Base-by-base conservation (phyloP, 148 eudicot species). In the Chenopodium berlandieri region DNA sequence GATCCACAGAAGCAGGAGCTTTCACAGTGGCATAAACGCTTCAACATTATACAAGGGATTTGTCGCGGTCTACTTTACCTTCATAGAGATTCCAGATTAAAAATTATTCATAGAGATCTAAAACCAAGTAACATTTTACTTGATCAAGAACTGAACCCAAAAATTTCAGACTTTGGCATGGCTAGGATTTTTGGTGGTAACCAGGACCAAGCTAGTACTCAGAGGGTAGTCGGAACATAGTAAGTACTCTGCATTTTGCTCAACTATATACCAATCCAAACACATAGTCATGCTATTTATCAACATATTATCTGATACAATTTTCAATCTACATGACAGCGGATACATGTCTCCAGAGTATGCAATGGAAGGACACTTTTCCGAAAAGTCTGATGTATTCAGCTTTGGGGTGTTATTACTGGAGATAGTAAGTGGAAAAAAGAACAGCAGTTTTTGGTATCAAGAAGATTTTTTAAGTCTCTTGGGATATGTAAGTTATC, bases 1-100 rank as follows among this genome's bases (percentile, higher is more conserved):
- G 87, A 85, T 82, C 32, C 80, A 11, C 52, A 16, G 0, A 69
- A 75, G 82, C 80, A 76, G 13, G 78, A 70, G 62, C 78, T 81
- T 50, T 66, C 90, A 12, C 83, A 86, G 27, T 91, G 91, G 94
- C 75, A 63, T 2, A 89, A 81, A 79, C 87, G 92, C 17, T 73
- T 81, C 73, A 60, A 75, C 71, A 82, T 82, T 46, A 77, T 82
- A 37, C 44, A 71, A 76, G 84, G 84, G 76, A 84, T 87, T 34
- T 81, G 81, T 67, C 79, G 87, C 79, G 89, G 87, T 13, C 79
- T 87, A 2, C 81, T 87, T 16, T 87, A 87, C 75, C 89, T 87
- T 71, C 89, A 87, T 32, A 68, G 85, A 54, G 89, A 87, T 79
- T 87, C 89, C 6, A 87, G 89, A 84, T 63, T 84, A 25, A 87